phyloP scores from a whole-genome alignment of 202 grass and related monocot genomes.

The Panicum virgatum region DNA sequence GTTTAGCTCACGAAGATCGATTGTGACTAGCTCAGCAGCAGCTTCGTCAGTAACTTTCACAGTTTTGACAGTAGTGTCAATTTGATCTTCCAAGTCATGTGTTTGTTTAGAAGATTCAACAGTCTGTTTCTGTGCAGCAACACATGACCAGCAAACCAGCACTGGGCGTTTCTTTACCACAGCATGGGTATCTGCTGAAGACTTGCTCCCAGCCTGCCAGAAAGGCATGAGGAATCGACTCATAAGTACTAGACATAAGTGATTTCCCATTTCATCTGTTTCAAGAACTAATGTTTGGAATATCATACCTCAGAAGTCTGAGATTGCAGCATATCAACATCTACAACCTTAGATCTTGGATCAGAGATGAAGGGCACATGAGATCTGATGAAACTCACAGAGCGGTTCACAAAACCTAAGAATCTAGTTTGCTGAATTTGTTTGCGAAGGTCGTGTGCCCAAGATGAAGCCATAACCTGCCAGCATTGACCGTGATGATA shows the following conservation, averaged over 20 bases:
- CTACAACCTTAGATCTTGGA: slow-evolving; percentile 70
- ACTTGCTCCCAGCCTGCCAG: slow-evolving; percentile 35
- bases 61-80: slow-evolving; percentile 2
- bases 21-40: slow-evolving; percentile 10
- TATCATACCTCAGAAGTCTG: slow-evolving; percentile 52
- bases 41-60: slow-evolving; percentile 17
- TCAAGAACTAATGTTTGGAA: slow-evolving; percentile 31
- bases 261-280: not conserved
- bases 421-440: slow-evolving; percentile 80
- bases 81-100: slow-evolving; percentile 34
- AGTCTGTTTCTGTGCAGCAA: slow-evolving; percentile 27
- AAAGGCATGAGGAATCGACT: slow-evolving; percentile 7
- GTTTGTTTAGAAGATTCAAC: slow-evolving; percentile 24
- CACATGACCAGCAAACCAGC: slow-evolving; percentile 48
- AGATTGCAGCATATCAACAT: slow-evolving; percentile 51
- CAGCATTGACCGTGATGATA: slow-evolving; percentile 9
- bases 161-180: slow-evolving; percentile 37
- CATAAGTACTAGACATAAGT: not conserved
- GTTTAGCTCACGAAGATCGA: slow-evolving; percentile 27
- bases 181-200: slow-evolving; percentile 24
- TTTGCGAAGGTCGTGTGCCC: slow-evolving; percentile 76
- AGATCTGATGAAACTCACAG: slow-evolving; percentile 71
- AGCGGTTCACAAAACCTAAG: slow-evolving; percentile 75
- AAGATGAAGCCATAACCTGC: slow-evolving; percentile 80
- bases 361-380: slow-evolving; percentile 72